These are phyloP conservation scores for Coccinonectria pachysandricola DNA, from an alignment of 2,329 filamentous ascomycete species.

Conservation along the genomic window DNA sequence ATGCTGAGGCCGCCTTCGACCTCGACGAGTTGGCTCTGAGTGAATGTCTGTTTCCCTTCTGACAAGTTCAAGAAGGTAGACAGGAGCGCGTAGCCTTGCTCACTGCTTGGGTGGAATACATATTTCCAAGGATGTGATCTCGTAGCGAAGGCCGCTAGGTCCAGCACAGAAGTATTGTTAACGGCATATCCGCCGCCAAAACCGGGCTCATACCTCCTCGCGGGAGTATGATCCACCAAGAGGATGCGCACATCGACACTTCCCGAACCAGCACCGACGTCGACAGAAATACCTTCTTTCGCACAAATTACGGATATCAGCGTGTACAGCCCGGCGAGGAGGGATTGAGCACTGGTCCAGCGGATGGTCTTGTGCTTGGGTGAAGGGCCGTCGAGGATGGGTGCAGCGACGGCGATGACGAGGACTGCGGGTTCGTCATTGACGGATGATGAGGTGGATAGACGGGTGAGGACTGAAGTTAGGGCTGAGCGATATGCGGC, in stretches of 20 bases:
- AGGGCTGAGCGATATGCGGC: conserved; percentile 52
- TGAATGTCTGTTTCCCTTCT: conserved; percentile 36
- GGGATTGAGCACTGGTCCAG: conserved; percentile 61
- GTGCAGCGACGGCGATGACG: conserved; percentile 49
- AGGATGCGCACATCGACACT: conserved; percentile 70
- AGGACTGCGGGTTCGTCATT: conserved; percentile 27
- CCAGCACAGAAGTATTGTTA: conserved; percentile 37
- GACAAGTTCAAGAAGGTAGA: conserved; percentile 35
- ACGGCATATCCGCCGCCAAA: conserved; percentile 27
- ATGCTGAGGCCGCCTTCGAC: conserved; percentile 44
- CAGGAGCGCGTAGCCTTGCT: conserved; percentile 51
- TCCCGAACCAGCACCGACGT: conserved; percentile 41
- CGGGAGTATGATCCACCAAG: conserved; percentile 52
- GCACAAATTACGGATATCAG: conserved; percentile 65
- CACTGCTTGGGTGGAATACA: conserved; percentile 57
- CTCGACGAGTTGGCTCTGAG: conserved; percentile 38
- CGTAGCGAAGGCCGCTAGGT: conserved; percentile 41
- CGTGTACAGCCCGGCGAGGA: conserved; percentile 69
- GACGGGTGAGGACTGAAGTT: conserved; percentile 39
- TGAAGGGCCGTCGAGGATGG: conserved; percentile 45
- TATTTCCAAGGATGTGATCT: conserved; percentile 50
- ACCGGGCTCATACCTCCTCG: conserved; percentile 21
- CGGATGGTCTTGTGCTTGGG: conserved; percentile 33
- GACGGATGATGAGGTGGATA: conserved; percentile 23
- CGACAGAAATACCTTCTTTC: conserved; percentile 49